These are phyloP conservation scores for Exophiala sideris DNA, from an alignment of 2,329 filamentous ascomycete genomes.

Conservation along the genomic window DNA sequence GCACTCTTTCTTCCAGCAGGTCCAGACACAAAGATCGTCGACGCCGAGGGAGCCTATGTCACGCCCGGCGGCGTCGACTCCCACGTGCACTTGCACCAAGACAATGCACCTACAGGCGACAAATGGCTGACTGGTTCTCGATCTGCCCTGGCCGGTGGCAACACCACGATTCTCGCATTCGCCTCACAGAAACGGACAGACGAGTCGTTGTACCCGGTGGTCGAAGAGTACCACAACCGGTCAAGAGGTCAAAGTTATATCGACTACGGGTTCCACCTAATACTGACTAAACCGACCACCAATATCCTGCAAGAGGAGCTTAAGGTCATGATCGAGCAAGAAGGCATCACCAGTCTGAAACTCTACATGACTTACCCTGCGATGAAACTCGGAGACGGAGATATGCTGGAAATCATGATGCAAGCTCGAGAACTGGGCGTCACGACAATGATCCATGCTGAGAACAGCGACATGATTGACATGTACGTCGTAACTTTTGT, in stretches of 20 bases:
- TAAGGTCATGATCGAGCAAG: slow-evolving; percentile 34
- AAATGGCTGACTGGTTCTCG: slow-evolving; percentile 50
- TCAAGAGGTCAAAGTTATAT: slow-evolving; percentile 49
- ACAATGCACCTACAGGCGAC: slow-evolving; percentile 44
- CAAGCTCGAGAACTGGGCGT: slow-evolving; percentile 40
- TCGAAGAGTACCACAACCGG: slow-evolving; percentile 48
- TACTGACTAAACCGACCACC: slow-evolving; percentile 35
- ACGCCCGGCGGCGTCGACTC: slow-evolving; percentile 48
- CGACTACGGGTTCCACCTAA: slow-evolving; percentile 54
- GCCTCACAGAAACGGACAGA: slow-evolving; percentile 52
- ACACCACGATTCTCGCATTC: slow-evolving; percentile 58
- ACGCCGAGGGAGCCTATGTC: slow-evolving; percentile 37
- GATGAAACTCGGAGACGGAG: slow-evolving; percentile 39
- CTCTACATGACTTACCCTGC: slow-evolving; percentile 49
- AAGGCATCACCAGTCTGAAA: slow-evolving; percentile 46
- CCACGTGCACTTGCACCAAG: slow-evolving; percentile 50
- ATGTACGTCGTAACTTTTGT: slow-evolving; percentile 18
- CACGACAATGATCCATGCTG: slow-evolving; percentile 49
- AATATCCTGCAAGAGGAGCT: slow-evolving; percentile 39
- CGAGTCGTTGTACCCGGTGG: slow-evolving; percentile 43
- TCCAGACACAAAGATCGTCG: slow-evolving; percentile 38
- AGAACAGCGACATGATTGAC: slow-evolving; percentile 46
- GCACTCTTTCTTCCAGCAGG: slow-evolving; percentile 37
- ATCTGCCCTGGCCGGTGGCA: slow-evolving; percentile 57
- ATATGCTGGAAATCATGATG: slow-evolving; percentile 45